A percentile compares a stretch with the other conserved stretches of the same genome.
Conservation (phyloP, 192 early-diverging fungal genomes). For the Coemansia sp. region DNA sequence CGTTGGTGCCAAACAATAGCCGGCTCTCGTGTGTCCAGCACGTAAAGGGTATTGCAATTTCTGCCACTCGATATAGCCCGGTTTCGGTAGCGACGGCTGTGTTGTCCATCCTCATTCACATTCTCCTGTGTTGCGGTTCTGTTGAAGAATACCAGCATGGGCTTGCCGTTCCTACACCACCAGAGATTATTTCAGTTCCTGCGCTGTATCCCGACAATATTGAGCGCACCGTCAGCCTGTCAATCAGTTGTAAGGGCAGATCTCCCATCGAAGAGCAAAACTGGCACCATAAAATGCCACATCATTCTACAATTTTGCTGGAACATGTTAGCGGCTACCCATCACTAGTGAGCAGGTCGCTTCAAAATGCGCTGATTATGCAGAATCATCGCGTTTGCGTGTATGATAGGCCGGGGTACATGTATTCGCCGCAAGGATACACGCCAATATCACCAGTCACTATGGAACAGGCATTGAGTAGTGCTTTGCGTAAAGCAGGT, state of each 20-base stretch:
- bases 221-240: constrained; percentile 14
- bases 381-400: constrained; percentile 35
- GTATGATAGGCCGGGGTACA: constrained; percentile 47
- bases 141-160: constrained; percentile 12
- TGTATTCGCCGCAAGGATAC: constrained; percentile 43
- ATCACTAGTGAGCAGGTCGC: constrained; percentile 23
- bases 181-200: background rate
- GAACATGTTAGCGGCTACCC: constrained; percentile 40
- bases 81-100: background rate
- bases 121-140: constrained; percentile 10
- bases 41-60: background rate
- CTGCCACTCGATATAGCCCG: constrained; percentile 2
- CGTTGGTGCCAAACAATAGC: background rate
- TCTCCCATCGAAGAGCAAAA: background rate
- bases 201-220: constrained; percentile 15
- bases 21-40: background rate
- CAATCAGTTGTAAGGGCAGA: constrained; percentile 28
- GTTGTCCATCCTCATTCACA: constrained; percentile 12
- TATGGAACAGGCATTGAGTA: constrained; percentile 21
- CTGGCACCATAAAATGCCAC: background rate
- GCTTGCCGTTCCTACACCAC: background rate
- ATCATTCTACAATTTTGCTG: constrained; percentile 35
- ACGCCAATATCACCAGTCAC: constrained; percentile 17
- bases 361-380: constrained; percentile 21
- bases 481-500: constrained; percentile 10